Conservation (phyloP, 2,329 filamentous ascomycete species). For the Dothidotthia symphoricarpi region DNA sequence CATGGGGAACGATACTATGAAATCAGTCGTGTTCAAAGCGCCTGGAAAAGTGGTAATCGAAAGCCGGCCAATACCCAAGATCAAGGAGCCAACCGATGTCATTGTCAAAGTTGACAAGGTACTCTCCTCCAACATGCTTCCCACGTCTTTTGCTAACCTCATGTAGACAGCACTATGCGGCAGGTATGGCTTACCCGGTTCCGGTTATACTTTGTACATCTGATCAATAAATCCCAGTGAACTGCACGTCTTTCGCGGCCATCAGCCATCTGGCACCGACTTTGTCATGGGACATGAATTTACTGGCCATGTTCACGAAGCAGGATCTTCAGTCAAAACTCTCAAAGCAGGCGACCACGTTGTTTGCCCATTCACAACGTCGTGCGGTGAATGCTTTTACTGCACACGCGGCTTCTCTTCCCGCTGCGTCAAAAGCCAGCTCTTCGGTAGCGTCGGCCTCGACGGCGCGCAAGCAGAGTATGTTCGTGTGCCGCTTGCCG, state of each 20-base stretch:
- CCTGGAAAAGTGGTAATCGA: constrained; percentile 73
- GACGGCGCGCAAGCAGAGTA: constrained; percentile 83
- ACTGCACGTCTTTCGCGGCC: constrained; percentile 81
- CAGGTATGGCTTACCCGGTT: constrained; percentile 56
- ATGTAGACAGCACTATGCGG: constrained; percentile 73
- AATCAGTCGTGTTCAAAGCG: constrained; percentile 83
- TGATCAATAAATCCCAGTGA: constrained; percentile 56
- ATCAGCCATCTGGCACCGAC: constrained; percentile 65
- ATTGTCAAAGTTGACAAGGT: constrained; percentile 75
- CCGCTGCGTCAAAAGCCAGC: constrained; percentile 66
- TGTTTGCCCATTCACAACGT: constrained; percentile 74
- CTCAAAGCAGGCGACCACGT: constrained; percentile 74
- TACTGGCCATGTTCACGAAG: constrained; percentile 69
- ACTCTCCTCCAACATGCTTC: not conserved
- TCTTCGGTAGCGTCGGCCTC: constrained; percentile 68
- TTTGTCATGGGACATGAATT: constrained; percentile 84
- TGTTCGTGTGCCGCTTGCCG: constrained; percentile 70
- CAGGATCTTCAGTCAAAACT: constrained; percentile 65
- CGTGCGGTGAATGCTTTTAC: constrained; percentile 72
- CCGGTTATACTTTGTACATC: not conserved
- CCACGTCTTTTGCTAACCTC: constrained; percentile 9
- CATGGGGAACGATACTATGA: constrained; percentile 59
- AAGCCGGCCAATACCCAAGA: constrained; percentile 72
- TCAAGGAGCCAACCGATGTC: constrained; percentile 70
- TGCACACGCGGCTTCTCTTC: constrained; percentile 75